Base-by-base conservation (phyloP, 2,329 filamentous ascomycete species). In the Botrytis cinerea region DNA sequence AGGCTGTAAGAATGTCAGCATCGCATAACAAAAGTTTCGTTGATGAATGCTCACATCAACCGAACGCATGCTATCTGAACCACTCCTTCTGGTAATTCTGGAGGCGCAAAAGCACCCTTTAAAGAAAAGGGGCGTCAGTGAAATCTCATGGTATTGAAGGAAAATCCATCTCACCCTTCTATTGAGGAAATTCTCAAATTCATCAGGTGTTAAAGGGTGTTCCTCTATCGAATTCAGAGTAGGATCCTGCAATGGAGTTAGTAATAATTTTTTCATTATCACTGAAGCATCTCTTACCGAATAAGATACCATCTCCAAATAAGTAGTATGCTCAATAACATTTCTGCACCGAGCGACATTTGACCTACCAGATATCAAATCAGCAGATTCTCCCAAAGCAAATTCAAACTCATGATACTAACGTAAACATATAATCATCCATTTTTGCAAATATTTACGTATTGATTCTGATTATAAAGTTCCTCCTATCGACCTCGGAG, bases 391-490 rank as follows among this genome's bases (percentile, higher is more conserved):
- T n/a, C 9, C n/a, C 14, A 25, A 43, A 9, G 35, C n/a, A 57
- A 14, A 57, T 43, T 20, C n/a, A 43, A 43, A 25, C 4, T 28
- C 22, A 16, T 25, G n/a, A 43, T 67, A 72, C 70, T 57, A 14
- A 72, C 60, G 78, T 75, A 69, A 81, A 81, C 78, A 81, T 78
- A 75, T 81, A 81, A 75, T 81, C 79, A 73, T 81, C 80, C 80
- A 81, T 81, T 28, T 61, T 74, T 54, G 60, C 70, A 57, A 32
- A 40, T 67, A 2, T 54, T 46, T 8, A n/a, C 45, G 28, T 54
- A 32, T 40, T 28, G 40, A 45, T 38, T 54, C 8, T 18, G 40
- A 1, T 46, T 48, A 18, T 62, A n/a, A 22, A 16, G 40, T 68
- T 28, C 35, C 46, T 22, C 14, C 35, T 28, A 54, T 28, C n/a